These are phyloP conservation scores for Tagetes patula DNA, from an alignment of 129 eudicot genomes.

Conservation along the genomic window DNA sequence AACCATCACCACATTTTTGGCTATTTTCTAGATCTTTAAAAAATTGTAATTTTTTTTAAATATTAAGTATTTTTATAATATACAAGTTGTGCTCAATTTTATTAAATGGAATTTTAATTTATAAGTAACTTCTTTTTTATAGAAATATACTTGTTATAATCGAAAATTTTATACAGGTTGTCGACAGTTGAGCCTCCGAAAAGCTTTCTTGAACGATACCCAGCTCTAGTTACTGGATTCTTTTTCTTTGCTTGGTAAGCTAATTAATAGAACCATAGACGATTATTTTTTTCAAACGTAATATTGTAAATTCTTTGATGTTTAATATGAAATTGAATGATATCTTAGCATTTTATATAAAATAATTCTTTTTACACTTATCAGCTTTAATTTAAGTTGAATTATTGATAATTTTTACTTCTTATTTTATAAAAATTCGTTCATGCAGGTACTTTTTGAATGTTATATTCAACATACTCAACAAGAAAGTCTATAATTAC, in stretches of 20 bases:
- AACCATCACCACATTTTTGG: too few relatives aligned
- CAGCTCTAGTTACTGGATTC: constrained; percentile 57
- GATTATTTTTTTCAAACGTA: background rate
- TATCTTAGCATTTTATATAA: too few relatives aligned
- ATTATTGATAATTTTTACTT: background rate
- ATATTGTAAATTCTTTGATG: too few relatives aligned
- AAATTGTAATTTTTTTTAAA: too few relatives aligned
- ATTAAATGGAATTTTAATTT: too few relatives aligned
- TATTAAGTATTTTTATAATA: too few relatives aligned
- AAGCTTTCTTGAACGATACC: constrained; percentile 47
- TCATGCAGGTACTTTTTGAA: constrained; percentile 53
- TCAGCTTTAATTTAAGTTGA: too few relatives aligned
- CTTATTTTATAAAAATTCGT: background rate
- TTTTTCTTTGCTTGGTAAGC: constrained; percentile 66
- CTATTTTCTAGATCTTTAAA: too few relatives aligned
- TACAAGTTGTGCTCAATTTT: too few relatives aligned
- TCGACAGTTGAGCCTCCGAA: constrained; percentile 42
- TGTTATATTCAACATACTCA: constrained; percentile 64
- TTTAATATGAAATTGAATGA: too few relatives aligned
- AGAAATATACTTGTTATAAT: background rate
- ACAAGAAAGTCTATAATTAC: constrained; percentile 65
- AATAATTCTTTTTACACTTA: too few relatives aligned
- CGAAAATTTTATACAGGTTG: constrained; percentile 18
- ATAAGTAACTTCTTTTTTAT: too few relatives aligned
- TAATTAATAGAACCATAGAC: background rate